Base-by-base conservation (phyloP, 225 moss, liverwort and hornwort species). In the Thuidium tamariscinum region DNA sequence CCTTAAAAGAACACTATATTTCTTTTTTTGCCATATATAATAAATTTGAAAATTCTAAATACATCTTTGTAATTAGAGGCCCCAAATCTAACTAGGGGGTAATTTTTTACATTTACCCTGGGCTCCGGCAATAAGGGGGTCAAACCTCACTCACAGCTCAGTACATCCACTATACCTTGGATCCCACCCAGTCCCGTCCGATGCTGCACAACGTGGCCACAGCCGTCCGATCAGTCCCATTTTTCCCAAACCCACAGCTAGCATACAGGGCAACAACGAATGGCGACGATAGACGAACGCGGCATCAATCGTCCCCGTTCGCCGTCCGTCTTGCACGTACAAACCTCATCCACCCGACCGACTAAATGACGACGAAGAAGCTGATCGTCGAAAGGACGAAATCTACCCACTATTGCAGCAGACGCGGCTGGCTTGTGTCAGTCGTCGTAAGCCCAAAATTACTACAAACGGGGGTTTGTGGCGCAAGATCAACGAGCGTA, bases 401-500 rank as follows among this genome's bases (percentile, higher is more conserved):
- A 68, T 55, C 61, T 5, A 63, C 62, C 36, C n/a, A 18, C 82
- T 32, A 71, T 48, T 61, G 72, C 37, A 29, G 62, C 57, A 70
- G 59, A 79, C 78, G 59, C 41, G 51, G 44, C 65, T 51, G 26
- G 46, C 67, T 63, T 42, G 76, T 77, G 83, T 77, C 83, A 69
- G 84, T 70, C 56, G 52, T 64, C 34, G 46, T 77, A 55, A 81
- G 90, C 83, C 67, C 23, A 83, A 51, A 52, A n/a, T 81, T 72
- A 68, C 82, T 83, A 73, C 83, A 83, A 61, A 39, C 76, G 83
- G 85, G 83, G 84, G 81, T 76, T 88, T 91, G 84, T 59, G 88
- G 90, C 48, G 88, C 83, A 89, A 81, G 86, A 89, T 91, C 88
- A 74, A 87, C 87, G 89, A 84, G 89, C 66, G 66, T 78, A 83